phyloP scores from a whole-genome alignment of 1,284 basidiomycete species.

The Cutaneotrichosporon sp. region DNA sequence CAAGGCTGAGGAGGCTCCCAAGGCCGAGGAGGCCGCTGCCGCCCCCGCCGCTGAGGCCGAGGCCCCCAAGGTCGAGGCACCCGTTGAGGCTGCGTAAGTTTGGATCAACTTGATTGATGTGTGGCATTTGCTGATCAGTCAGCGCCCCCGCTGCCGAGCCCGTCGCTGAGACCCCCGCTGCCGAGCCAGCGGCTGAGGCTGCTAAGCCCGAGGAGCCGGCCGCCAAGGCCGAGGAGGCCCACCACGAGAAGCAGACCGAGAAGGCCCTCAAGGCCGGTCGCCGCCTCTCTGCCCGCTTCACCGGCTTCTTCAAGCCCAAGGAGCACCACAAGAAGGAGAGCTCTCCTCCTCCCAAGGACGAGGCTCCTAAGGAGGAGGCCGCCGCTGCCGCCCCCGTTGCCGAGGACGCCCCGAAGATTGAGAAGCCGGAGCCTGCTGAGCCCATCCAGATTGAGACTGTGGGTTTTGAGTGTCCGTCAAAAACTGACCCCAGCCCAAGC shows the following conservation, averaged over 20 bases:
- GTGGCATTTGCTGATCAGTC: no score
- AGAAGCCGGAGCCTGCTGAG: conserved; percentile 34
- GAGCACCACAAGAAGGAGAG: conserved; percentile 20
- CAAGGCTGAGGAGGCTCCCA: conserved; percentile 29
- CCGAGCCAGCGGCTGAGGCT: conserved; percentile 5
- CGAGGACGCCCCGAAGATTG: conserved; percentile 40
- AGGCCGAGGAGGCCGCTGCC: conserved; percentile 23
- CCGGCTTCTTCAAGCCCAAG: conserved; percentile 34
- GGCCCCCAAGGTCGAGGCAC: conserved; percentile 28
- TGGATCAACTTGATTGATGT: no score
- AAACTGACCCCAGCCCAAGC: conserved; percentile 25
- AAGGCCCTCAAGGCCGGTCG: conserved; percentile 39
- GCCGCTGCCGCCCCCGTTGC: conserved; percentile 21
- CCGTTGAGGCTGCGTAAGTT: conserved; percentile 22
- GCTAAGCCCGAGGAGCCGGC: conserved; percentile 7
- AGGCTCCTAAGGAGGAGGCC: conserved; percentile 20
- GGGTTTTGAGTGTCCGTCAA: conserved; percentile 10
- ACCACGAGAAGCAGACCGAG: conserved; percentile 10
- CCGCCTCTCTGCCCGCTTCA: conserved; percentile 43
- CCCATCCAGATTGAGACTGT: conserved; percentile 43
- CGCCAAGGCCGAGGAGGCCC: conserved; percentile 1
- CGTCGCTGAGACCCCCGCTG: conserved; percentile 2
- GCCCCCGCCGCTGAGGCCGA: conserved; percentile 30
- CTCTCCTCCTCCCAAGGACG: conserved; percentile 7
- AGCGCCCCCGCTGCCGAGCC: no score